A percentile compares a stretch with the other conserved stretches of the same genome.
Conservation (phyloP, 352 stramenopile genomes). For the Phytophthora nicotianae region DNA sequence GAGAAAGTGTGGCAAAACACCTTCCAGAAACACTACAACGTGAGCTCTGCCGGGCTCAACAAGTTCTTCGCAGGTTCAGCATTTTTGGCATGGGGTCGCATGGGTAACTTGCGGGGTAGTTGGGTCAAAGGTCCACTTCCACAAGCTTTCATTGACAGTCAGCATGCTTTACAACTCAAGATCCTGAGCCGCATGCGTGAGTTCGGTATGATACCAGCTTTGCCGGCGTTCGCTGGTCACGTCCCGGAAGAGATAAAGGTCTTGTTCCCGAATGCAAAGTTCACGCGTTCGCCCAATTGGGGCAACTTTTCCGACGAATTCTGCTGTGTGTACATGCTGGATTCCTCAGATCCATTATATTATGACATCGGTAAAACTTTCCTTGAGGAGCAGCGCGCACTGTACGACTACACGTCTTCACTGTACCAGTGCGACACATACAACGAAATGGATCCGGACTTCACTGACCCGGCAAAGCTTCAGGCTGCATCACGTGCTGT, state of each 20-base stretch:
- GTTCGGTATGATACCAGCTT: constrained; percentile 89
- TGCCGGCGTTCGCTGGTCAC: constrained; percentile 91
- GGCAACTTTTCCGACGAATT: constrained; percentile 80
- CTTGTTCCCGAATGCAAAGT: constrained; percentile 77
- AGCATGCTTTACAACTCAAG: constrained; percentile 75
- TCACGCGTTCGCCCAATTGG: constrained; percentile 83
- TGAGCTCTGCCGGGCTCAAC: constrained; percentile 72
- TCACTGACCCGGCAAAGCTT: constrained; percentile 53
- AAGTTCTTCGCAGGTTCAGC: constrained; percentile 91
- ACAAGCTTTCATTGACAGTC: constrained; percentile 83
- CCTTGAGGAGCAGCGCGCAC: constrained; percentile 62
- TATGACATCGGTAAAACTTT: constrained; percentile 78
- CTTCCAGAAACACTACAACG: constrained; percentile 82
- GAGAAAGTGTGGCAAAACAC: constrained; percentile 90
- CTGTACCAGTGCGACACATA: constrained; percentile 85
- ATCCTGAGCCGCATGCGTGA: constrained; percentile 87
- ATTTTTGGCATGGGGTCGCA: constrained; percentile 90
- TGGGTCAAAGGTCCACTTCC: constrained; percentile 86
- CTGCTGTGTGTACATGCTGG: constrained; percentile 86
- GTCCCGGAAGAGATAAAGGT: constrained; percentile 84
- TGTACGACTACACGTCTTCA: constrained; percentile 79
- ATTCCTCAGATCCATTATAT: constrained; percentile 84
- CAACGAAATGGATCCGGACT: constrained; percentile 84
- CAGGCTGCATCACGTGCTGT: constrained; percentile 64
- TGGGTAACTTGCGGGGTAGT: constrained; percentile 89